These are phyloP conservation scores for Aureobasidium sp. DNA, from an alignment of 2,329 filamentous ascomycete species.

Conservation along the genomic window DNA sequence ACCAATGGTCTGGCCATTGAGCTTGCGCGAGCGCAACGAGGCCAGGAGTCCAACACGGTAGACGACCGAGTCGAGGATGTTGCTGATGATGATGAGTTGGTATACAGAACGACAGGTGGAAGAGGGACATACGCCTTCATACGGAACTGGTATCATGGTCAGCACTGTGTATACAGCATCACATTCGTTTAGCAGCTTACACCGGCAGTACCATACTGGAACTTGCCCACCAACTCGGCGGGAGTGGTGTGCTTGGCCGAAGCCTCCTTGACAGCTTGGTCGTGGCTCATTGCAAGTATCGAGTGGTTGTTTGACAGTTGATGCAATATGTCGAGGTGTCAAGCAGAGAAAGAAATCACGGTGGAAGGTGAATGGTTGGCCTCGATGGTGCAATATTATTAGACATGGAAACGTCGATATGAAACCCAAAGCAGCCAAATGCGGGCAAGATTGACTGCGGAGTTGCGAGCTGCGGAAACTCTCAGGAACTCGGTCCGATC, in stretches of 20 bases:
- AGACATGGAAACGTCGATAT: slow-evolving; percentile 3
- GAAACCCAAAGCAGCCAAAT: neutral
- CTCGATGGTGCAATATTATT: neutral
- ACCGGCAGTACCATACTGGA: slow-evolving; percentile 53
- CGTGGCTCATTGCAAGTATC: slow-evolving; percentile 5
- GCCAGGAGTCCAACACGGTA: slow-evolving; percentile 89
- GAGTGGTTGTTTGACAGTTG: neutral
- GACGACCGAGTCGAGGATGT: slow-evolving; percentile 82
- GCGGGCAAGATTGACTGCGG: neutral
- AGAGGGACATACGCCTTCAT: slow-evolving; percentile 54
- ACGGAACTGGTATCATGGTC: slow-evolving; percentile 45
- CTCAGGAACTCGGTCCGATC: neutral
- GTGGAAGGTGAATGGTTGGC: neutral
- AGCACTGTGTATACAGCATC: neutral
- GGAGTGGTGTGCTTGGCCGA: slow-evolving; percentile 26
- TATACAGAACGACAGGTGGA: neutral
- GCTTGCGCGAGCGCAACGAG: slow-evolving; percentile 78
- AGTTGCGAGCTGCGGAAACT: neutral
- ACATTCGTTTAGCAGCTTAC: slow-evolving; percentile 9
- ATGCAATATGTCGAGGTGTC: neutral
- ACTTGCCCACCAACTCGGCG: slow-evolving; percentile 29
- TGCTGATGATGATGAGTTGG: slow-evolving; percentile 32
- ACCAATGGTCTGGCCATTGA: slow-evolving; percentile 84
- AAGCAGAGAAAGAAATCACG: neutral
- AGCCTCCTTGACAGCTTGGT: slow-evolving; percentile 14